Evolutionary conservation across 306 rosid species (phyloP).

Genomic region (Glycine soja): DNA sequence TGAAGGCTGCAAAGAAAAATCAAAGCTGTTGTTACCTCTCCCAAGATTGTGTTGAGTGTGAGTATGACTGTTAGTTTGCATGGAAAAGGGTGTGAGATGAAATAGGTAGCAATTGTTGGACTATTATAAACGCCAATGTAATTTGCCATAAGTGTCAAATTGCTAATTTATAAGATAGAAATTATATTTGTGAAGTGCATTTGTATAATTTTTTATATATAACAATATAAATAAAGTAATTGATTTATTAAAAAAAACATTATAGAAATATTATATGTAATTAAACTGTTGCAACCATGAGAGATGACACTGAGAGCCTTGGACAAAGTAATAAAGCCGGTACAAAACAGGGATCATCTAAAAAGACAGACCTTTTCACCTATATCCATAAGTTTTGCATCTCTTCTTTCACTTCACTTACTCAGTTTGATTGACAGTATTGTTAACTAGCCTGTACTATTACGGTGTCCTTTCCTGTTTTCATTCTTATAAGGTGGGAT

Average conservation of each 20-base stretch:
- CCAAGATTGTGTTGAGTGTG: constrained; percentile 33
- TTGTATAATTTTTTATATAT: no score
- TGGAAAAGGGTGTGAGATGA: constrained; percentile 44
- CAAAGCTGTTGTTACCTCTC: constrained; percentile 43
- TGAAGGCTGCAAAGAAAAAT: constrained; percentile 46
- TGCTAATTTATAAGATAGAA: no score
- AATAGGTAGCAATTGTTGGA: constrained; percentile 21
- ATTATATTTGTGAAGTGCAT: no score
- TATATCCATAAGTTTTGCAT: neutral
- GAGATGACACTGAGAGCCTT: constrained; percentile 36
- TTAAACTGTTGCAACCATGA: constrained; percentile 34
- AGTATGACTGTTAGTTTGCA: constrained; percentile 55
- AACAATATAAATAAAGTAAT: no score
- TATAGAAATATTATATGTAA: no score
- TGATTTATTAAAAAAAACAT: no score
- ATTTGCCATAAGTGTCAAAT: constrained; percentile 27
- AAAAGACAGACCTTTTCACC: no score
- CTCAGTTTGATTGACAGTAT: constrained; percentile 13
- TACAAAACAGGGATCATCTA: neutral
- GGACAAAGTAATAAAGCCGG: constrained; percentile 12
- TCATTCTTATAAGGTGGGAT: neutral
- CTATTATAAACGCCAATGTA: constrained; percentile 36
- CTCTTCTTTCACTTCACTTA: constrained; percentile 38
- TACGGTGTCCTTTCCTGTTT: neutral
- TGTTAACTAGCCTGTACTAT: neutral